phyloP scores from a whole-genome alignment of 768 basidiomycete genomes.

The Gyrodon lividus region DNA sequence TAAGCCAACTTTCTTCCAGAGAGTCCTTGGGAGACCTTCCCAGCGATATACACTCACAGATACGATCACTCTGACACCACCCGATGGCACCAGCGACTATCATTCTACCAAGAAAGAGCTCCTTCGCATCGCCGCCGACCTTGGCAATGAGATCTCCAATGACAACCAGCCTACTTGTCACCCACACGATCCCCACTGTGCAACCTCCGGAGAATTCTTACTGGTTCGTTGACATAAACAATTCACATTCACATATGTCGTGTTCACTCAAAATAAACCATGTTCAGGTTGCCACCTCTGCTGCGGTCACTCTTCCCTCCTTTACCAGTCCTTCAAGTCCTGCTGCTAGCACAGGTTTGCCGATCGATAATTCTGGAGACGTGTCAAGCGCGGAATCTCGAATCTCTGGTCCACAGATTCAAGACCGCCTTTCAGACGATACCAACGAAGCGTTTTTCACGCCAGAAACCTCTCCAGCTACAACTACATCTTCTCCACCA shows the following conservation, averaged over 20 bases:
- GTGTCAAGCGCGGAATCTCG: background rate
- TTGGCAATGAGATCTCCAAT: background rate
- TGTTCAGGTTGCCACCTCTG: background rate
- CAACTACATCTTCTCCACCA: slow-evolving; percentile 38
- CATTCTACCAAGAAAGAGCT: slow-evolving; percentile 52
- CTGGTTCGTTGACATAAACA: slow-evolving; percentile 18
- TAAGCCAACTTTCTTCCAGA: slow-evolving; percentile 59
- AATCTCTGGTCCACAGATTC: background rate
- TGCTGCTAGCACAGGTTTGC: background rate
- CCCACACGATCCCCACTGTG: slow-evolving; percentile 5
- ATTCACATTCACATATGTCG: background rate
- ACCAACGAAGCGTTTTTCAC: slow-evolving; percentile 57
- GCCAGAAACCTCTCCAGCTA: slow-evolving; percentile 52
- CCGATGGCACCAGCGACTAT: slow-evolving; percentile 47
- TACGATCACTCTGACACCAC: slow-evolving; percentile 2
- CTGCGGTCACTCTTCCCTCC: background rate
- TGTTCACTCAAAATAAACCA: background rate
- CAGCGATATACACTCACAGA: slow-evolving; percentile 49
- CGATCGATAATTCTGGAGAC: background rate
- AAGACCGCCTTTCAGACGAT: slow-evolving; percentile 24
- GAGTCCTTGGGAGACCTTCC: slow-evolving; percentile 61
- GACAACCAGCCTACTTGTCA: slow-evolving; percentile 3
- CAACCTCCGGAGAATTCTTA: slow-evolving; percentile 9
- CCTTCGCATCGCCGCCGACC: slow-evolving; percentile 41
- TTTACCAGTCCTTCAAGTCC: background rate